Evolutionary conservation across 106 monocot species (phyloP), one percentile per base, ranked within the genome.

Genomic region (Acorus gramineus): DNA sequence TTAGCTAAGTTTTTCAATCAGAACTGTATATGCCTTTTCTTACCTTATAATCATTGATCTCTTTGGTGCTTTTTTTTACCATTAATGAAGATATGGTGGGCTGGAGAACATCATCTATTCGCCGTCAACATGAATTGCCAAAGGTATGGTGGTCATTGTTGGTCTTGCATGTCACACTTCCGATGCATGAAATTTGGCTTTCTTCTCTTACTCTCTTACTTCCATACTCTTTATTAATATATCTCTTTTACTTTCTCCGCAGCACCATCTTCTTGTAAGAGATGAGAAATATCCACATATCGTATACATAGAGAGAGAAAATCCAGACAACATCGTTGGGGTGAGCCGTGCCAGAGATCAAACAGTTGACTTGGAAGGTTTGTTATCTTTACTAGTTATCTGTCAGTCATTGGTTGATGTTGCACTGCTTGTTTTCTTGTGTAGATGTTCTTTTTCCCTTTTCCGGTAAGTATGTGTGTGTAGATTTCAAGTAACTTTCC

Each of bases 21-120:
- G 28, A 28, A 28, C 28, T 28, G 28, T 28, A 28, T n/a, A n/a
- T n/a, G n/a, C n/a, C n/a, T n/a, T 13, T 57, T 49, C 49, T 44
- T 71, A 11, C 11, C 46, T 42, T 64, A 9, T 9, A 47, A 28
- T 66, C 53, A 0, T n/a, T 50, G 5, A 14, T 44, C 28, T 53
- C 9, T 7, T 56, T 42, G 49, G 9, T 67, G 50, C 4, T 13
- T 8, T 8, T 49, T 55, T 74, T 78, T 71, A 82, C 66, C 50
- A 52, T 14, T 42, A 55, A 70, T 69, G 63, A 52, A 87, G 87
- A 84, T 79, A 84, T 88, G 68, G 88, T 88, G 50, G 88, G 88
- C 47, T 88, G 88, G 88, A 69, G 88, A 68, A 88, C 88, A 67
- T 84, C 88, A 44, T 88, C 88, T 50, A 81, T 88, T 69, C 71